A percentile compares a stretch with the other conserved stretches of the same genome.
Evolutionary conservation across 495 filamentous ascomycete genomes (phyloP).

Genomic region (Penicillium dipodomyicola): DNA sequence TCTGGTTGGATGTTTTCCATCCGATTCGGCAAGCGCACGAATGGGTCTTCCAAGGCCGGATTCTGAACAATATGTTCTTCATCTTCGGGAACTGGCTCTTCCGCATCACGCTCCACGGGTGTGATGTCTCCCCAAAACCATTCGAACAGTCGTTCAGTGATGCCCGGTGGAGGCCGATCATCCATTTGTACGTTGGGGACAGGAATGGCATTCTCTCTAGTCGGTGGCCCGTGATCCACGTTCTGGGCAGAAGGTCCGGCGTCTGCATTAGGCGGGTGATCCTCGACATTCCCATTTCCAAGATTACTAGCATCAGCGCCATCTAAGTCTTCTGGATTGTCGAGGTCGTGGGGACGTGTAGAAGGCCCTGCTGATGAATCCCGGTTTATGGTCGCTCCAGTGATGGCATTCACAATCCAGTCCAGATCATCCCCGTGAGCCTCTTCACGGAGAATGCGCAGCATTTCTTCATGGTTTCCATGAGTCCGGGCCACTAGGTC

Average conservation of each 20-base stretch:
- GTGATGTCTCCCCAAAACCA: conserved; percentile 66
- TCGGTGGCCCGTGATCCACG: neutral
- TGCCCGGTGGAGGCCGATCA: conserved; percentile 14
- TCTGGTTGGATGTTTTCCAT: conserved; percentile 17
- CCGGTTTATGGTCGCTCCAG: conserved; percentile 15
- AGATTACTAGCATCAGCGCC: neutral
- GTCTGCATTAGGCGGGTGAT: neutral
- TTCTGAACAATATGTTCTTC: conserved; percentile 60
- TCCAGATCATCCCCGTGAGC: conserved; percentile 54
- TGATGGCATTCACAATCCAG: conserved; percentile 45
- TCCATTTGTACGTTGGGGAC: conserved; percentile 1
- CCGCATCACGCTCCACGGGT: conserved; percentile 30
- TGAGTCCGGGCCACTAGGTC: conserved; percentile 52
- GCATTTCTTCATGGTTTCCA: conserved; percentile 58
- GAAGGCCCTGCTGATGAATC: conserved; percentile 11
- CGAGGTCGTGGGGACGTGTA: neutral
- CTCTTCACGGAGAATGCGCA: conserved; percentile 61
- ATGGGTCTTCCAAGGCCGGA: conserved; percentile 59
- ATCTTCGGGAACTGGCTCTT: conserved; percentile 37
- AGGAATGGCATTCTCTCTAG: neutral
- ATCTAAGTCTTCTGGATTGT: neutral
- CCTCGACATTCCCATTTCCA: neutral
- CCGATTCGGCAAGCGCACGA: conserved; percentile 52
- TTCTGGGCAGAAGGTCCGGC: conserved; percentile 1
- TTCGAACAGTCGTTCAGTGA: conserved; percentile 35